A percentile compares a stretch with the other conserved stretches of the same genome.
Evolutionary conservation across 805 yeast genomes (phyloP).

Genomic region (Candida michaelii): DNA sequence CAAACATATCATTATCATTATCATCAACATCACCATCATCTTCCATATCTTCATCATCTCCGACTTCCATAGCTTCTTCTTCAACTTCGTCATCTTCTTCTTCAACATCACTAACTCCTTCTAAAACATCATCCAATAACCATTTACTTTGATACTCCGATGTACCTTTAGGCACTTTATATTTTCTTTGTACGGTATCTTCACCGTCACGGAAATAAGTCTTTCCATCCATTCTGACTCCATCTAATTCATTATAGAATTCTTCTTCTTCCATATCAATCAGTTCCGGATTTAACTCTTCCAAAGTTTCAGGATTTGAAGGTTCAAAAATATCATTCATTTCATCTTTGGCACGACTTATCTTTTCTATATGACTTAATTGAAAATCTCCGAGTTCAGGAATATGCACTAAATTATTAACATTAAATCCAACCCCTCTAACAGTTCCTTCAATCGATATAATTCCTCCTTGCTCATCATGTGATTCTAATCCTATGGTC

Average conservation of each 20-base stretch:
- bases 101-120: conserved; percentile 44
- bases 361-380: conserved; percentile 61
- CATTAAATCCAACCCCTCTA: conserved; percentile 81
- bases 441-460: conserved; percentile 73
- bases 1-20: conserved; percentile 56
- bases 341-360: conserved; percentile 21
- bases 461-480: conserved; percentile 22
- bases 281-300: conserved; percentile 55
- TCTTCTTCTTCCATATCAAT: conserved; percentile 34
- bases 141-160: conserved; percentile 78
- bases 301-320: conserved; percentile 56
- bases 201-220: conserved; percentile 41
- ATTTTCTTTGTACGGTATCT: conserved; percentile 18
- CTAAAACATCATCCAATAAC: conserved; percentile 60
- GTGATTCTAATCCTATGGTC: conserved; percentile 40
- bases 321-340: conserved; percentile 25
- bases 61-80: conserved; percentile 9
- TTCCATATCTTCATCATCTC: conserved; percentile 26
- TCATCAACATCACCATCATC: conserved; percentile 33
- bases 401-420: conserved; percentile 76
- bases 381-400: conserved; percentile 92
- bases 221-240: conserved; percentile 59
- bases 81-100: conserved; percentile 34
- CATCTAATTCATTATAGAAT: conserved; percentile 24
- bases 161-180: conserved; percentile 63